Evolutionary conservation across 2,329 filamentous ascomycete genomes (phyloP), one percentile per base, ranked within the genome.

Genomic region (Thielaviopsis euricoi): DNA sequence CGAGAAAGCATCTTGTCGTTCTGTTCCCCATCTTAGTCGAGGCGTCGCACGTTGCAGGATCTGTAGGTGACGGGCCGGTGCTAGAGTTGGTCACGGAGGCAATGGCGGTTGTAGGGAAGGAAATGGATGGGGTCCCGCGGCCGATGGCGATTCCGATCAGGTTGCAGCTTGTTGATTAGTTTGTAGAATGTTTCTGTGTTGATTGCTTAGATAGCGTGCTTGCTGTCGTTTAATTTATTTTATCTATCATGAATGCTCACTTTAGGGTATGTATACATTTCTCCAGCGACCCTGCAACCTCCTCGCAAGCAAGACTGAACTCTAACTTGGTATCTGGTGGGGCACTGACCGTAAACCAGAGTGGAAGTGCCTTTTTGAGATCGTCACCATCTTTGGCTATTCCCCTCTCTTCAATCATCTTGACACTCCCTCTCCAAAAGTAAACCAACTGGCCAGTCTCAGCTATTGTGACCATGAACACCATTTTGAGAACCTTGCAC

Each of bases 251-350:
- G n/a, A 12, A 46, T 23, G 17, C 12, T 56, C 43, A 56, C n/a
- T 49, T 26, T 19, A 56, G 22, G 15, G 40, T 43, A 13, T 49
- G 12, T 12, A 37, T 49, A 40, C 33, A 53, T 25, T 66, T 63
- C 46, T 76, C 66, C 33, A 72, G 67, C 0, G 81, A 83, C 1
- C 81, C 81, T 2, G 83, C 87, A 64, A 97, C 85, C 50, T 89
- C 84, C 70, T 96, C 91, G 63, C 90, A 97, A 68, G 87, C 86
- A 53, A 90, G 81, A 61, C 82, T 87, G 23, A 76, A 76, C 37
- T 93, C 78, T 2, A 75, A 71, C 58, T 22, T 21, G 12, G n/a
- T 48, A 85, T 79, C 19, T 79, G 76, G 0, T 73, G 67, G 4
- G 71, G 71, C 1, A 48, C 19, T 48, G 7, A 48, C 43, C 6